A percentile compares a stretch with the other conserved stretches of the same genome.
These are phyloP conservation scores for Lunularia cruciata DNA, from an alignment of 225 moss, liverwort and hornwort species.

Conservation along the genomic window DNA sequence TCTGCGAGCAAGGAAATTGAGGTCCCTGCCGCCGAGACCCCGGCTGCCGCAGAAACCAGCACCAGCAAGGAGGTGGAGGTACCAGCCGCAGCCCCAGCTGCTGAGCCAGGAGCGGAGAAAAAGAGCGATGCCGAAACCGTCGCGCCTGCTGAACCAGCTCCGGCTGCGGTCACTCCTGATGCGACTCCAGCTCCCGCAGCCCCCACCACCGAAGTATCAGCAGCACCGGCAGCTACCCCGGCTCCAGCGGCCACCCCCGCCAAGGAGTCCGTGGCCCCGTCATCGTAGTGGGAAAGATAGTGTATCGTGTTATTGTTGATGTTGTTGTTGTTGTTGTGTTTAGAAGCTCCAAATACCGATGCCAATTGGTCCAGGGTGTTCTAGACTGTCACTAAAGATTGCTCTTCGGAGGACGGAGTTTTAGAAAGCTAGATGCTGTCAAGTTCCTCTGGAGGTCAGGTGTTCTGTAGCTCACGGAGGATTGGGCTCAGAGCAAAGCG, in stretches of 20 bases:
- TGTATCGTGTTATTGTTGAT: slow-evolving; percentile 13
- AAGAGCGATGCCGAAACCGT: slow-evolving; percentile 5
- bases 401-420: slow-evolving; percentile 1
- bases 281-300: slow-evolving; percentile 12
- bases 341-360: slow-evolving; percentile 1
- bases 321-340: slow-evolving; percentile 8
- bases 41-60: background rate
- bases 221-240: slow-evolving; percentile 1
- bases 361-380: slow-evolving; percentile 14
- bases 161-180: background rate
- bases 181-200: background rate
- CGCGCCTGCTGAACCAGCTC: background rate
- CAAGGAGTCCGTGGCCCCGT: slow-evolving; percentile 18
- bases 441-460: slow-evolving; percentile 16
- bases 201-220: background rate
- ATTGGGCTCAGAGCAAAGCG: slow-evolving; percentile 18
- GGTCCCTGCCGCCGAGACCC: background rate
- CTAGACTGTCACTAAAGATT: slow-evolving; percentile 6
- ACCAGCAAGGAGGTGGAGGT: slow-evolving; percentile 16
- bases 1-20: slow-evolving; percentile 12
- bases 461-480: slow-evolving; percentile 21
- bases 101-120: background rate
- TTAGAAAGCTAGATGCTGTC: background rate
- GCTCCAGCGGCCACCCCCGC: background rate
- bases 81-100: background rate